phyloP scores from a whole-genome alignment of 805 yeast genomes.

The Starmerella powellii region DNA sequence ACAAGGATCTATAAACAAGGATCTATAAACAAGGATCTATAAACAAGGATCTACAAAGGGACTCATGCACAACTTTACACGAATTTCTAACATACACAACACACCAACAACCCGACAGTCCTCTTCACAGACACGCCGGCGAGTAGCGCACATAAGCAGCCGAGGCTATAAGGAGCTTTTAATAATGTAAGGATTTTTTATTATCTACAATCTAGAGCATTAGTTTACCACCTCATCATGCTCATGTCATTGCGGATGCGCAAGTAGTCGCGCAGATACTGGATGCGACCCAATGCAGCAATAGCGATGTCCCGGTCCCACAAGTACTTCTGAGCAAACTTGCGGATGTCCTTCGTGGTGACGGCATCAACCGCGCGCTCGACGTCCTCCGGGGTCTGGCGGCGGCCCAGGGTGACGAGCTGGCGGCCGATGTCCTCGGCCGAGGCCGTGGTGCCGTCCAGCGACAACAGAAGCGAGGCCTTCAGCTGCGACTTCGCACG shows the following conservation, averaged over 20 bases:
- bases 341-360: slow-evolving; percentile 62
- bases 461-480: slow-evolving; percentile 75
- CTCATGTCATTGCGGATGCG: slow-evolving; percentile 43
- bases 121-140: too few relatives aligned
- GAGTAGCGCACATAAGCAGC: too few relatives aligned
- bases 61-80: too few relatives aligned
- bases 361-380: slow-evolving; percentile 66
- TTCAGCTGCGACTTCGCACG: slow-evolving; percentile 90
- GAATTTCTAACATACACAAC: too few relatives aligned
- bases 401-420: slow-evolving; percentile 80
- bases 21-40: too few relatives aligned
- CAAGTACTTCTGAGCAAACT: slow-evolving; percentile 78
- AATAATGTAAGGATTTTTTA: too few relatives aligned
- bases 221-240: slow-evolving; percentile 30
- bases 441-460: slow-evolving; percentile 90
- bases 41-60: too few relatives aligned
- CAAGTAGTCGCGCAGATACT: slow-evolving; percentile 54
- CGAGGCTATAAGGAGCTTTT: too few relatives aligned
- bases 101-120: too few relatives aligned
- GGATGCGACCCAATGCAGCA: slow-evolving; percentile 81
- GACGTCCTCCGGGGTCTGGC: slow-evolving; percentile 62
- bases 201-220: not conserved
- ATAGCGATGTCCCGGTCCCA: slow-evolving; percentile 71
- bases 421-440: slow-evolving; percentile 98
- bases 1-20: too few relatives aligned